Evolutionary conservation across 2,329 filamentous ascomycete species (phyloP).

Genomic region (Verticillium zaregamsianum): DNA sequence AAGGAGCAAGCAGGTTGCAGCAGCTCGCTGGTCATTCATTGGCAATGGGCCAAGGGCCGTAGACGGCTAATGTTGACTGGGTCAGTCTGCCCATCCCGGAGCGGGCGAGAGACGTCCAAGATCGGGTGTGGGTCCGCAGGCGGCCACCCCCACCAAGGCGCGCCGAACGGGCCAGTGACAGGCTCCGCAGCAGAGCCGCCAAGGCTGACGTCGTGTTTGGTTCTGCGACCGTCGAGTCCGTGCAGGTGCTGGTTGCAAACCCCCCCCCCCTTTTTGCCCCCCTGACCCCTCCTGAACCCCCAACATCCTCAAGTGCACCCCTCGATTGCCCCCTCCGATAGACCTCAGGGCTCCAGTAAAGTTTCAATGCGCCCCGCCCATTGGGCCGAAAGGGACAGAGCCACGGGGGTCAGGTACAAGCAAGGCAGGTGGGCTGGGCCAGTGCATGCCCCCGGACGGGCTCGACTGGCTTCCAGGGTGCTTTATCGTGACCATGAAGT

Average conservation of each 20-base stretch:
- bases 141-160: constrained; percentile 1
- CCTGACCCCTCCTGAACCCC: constrained; percentile 1
- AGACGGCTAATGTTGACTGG: background rate
- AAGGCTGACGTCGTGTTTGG: constrained; percentile 11
- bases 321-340: background rate
- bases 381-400: background rate
- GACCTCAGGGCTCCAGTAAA: background rate
- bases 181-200: constrained; percentile 10
- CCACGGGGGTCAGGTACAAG: constrained; percentile 1
- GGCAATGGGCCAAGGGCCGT: background rate
- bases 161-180: background rate
- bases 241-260: background rate
- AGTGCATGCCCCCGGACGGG: background rate
- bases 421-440: background rate
- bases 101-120: constrained; percentile 1
- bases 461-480: background rate
- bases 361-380: background rate
- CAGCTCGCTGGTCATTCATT: background rate
- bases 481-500: constrained; percentile 10
- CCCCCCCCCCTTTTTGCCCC: background rate
- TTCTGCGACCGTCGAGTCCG: constrained; percentile 2
- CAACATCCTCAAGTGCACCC: background rate
- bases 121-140: background rate
- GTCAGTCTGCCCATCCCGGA: background rate
- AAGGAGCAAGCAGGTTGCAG: background rate